Base-by-base conservation (phyloP, 1,284 basidiomycete genomes). In the Austropuccinia psidii region DNA sequence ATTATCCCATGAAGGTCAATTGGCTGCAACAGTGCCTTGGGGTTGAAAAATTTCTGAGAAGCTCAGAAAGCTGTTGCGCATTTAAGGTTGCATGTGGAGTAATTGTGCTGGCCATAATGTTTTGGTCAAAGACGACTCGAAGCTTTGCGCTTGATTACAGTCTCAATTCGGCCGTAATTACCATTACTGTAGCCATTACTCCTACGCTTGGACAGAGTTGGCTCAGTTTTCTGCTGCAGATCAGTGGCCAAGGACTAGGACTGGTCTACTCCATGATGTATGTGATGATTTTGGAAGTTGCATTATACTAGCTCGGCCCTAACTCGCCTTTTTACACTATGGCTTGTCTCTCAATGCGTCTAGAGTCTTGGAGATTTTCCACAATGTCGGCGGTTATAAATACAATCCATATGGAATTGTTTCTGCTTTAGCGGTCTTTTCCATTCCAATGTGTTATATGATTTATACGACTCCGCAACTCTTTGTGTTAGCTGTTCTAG, bases 211-310 rank as follows among this genome's bases (percentile, higher is more conserved):
- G 78, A 5, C 81, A 82, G 75, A 78, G 78, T 33, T 74, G 79
- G 45, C 33, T 80, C 29, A 79, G 79, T 19, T 81, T 82, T 75
- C 67, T 82, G 27, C 68, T 81, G 29, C 81, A 82, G 72, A 78
- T 81, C 52, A 75, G 76, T 15, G 79, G 79, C 3, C 77, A 77
- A 37, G 77, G 76, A 15, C 54, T 78, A 29, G 78, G 78, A 27
- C 75, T 39, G 9, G n/a, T 74, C 5, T 58, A 55, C 35, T 45
- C 75, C 55, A 29, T 75, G 74, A 27, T 74, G 72, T 33, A 77
- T 72, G 69, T 77, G 41, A n/a, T 11, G 65, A 0, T 72, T 74
- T 37, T 76, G 19, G 29, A 13, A 5, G 8, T 17, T 17, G 39
- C 29, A 62, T 62, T 35, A 5, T n/a, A 19, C 47, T 45, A 43